Percentiles rank a stretch among this genome's conserved stretches.
Conservation (phyloP, 805 yeast species). For the Candida vaughaniae region DNA sequence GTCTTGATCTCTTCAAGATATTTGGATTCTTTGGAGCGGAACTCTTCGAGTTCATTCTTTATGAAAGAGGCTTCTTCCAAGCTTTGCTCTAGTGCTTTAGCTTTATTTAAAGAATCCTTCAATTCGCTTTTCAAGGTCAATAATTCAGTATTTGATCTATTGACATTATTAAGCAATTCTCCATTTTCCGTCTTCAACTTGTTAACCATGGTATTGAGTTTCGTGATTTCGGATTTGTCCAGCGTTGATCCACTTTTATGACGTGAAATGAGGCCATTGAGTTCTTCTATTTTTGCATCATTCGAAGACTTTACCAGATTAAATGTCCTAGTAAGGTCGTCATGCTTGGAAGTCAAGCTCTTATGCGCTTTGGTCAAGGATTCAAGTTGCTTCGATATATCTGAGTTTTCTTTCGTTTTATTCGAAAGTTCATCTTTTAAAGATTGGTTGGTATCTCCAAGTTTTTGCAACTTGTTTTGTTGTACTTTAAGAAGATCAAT, state of each 20-base stretch:
- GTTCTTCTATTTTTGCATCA: slow-evolving; percentile 4
- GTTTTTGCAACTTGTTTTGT: slow-evolving; percentile 25
- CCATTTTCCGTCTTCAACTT: slow-evolving; percentile 12
- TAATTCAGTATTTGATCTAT: slow-evolving; percentile 13
- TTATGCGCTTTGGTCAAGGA: slow-evolving; percentile 1
- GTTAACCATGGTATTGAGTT: slow-evolving; percentile 8
- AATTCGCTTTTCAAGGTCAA: slow-evolving; percentile 10
- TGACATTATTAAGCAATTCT: slow-evolving; percentile 8
- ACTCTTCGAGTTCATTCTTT: slow-evolving; percentile 1
- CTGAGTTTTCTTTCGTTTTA: slow-evolving; percentile 1
- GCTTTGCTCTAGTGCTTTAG: slow-evolving; percentile 2
- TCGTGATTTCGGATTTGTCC: slow-evolving; percentile 10
- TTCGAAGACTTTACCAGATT: slow-evolving; percentile 2
- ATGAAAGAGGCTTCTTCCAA: neutral
- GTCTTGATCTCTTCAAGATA: slow-evolving; percentile 6
- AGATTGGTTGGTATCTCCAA: slow-evolving; percentile 17
- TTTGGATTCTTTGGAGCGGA: slow-evolving; percentile 1
- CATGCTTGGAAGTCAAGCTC: slow-evolving; percentile 3
- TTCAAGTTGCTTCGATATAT: slow-evolving; percentile 5
- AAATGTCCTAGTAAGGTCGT: slow-evolving; percentile 4
- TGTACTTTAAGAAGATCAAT: slow-evolving; percentile 12
- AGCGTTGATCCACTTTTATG: slow-evolving; percentile 5
- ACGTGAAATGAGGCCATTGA: slow-evolving; percentile 3
- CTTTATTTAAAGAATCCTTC: slow-evolving; percentile 1
- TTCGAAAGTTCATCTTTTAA: slow-evolving; percentile 8